Base-by-base conservation (phyloP, 1,139 yeast species). In the Tardiomyces depauwii region DNA sequence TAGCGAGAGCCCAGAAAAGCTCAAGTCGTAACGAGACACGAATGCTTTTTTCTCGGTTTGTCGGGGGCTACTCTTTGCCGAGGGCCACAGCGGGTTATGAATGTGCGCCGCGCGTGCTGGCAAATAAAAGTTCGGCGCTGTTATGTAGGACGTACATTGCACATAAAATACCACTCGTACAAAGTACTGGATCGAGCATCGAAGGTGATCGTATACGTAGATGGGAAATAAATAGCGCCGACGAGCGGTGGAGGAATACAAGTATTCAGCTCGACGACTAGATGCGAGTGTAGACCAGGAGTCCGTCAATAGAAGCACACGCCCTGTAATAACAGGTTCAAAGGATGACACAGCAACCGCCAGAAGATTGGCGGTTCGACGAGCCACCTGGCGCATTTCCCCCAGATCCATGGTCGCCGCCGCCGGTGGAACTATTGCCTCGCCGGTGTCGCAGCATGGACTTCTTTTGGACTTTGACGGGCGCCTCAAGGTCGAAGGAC, bases 241-340 rank as follows among this genome's bases (percentile, higher is more conserved):
- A 21, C 25, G 25, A 21, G 25, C n/a, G n/a, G n/a, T 21, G 7
- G 25, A 21, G 25, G 25, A 21, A 7, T 21, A 21, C 25, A 21
- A 5, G 7, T 21, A 21, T 5, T 21, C 4, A 21, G 25, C 25
- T 21, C 25, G 25, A 21, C 25, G 25, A 7, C 25, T 1, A 66
- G 66, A 46, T 64, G 64, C 50, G 59, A 60, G 39, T 61, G 49
- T 39, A 5, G 13, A 39, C 14, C n/a, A n/a, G n/a, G n/a, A n/a
- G n/a, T n/a, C n/a, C n/a, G n/a, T n/a, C n/a, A n/a, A n/a, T n/a
- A n/a, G n/a, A n/a, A n/a, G n/a, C n/a, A n/a, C n/a, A n/a, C n/a
- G n/a, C n/a, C n/a, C n/a, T n/a, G n/a, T n/a, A n/a, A n/a, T 10
- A 13, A 39, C n/a, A 13, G 18, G 32, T 10, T 14, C 14, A 16